Percentiles rank a stretch among this genome's conserved stretches.
These are phyloP conservation scores for Phialophora chinensis DNA, from an alignment of 2,329 filamentous ascomycete genomes.

Conservation along the genomic window DNA sequence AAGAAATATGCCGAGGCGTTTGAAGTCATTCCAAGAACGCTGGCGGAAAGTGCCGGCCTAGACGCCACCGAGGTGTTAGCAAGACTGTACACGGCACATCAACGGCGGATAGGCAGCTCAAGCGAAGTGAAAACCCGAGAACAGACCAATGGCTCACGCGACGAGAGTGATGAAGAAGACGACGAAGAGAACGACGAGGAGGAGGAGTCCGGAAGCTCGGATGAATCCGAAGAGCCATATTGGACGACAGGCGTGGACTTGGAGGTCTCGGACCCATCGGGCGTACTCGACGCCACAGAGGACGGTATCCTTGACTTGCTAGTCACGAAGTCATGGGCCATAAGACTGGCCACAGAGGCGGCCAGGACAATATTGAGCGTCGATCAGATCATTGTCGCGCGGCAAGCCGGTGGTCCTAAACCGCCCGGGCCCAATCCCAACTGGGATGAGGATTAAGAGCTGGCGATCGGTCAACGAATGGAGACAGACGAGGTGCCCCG, in stretches of 20 bases:
- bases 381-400: constrained; percentile 97
- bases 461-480: not conserved
- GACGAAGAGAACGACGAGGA: constrained; percentile 40
- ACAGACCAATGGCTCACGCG: constrained; percentile 35
- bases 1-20: constrained; percentile 97
- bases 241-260: constrained; percentile 95
- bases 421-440: constrained; percentile 89
- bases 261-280: constrained; percentile 81
- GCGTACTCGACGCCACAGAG: constrained; percentile 82
- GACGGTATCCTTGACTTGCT: constrained; percentile 91
- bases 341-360: constrained; percentile 93
- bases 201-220: constrained; percentile 45
- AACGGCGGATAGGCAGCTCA: constrained; percentile 50
- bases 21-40: constrained; percentile 90
- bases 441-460: constrained; percentile 67
- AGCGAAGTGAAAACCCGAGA: constrained; percentile 36
- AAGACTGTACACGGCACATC: constrained; percentile 89
- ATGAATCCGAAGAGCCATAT: constrained; percentile 71
- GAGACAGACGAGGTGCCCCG: not conserved
- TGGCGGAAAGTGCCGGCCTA: constrained; percentile 92
- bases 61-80: constrained; percentile 97
- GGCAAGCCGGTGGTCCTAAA: constrained; percentile 96
- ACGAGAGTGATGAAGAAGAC: constrained; percentile 35
- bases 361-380: constrained; percentile 93
- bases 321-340: constrained; percentile 93